A percentile compares a stretch with the other conserved stretches of the same genome.
Conservation (phyloP, 2,329 filamentous ascomycete genomes). For the Pseudogymnoascus pannorum region DNA sequence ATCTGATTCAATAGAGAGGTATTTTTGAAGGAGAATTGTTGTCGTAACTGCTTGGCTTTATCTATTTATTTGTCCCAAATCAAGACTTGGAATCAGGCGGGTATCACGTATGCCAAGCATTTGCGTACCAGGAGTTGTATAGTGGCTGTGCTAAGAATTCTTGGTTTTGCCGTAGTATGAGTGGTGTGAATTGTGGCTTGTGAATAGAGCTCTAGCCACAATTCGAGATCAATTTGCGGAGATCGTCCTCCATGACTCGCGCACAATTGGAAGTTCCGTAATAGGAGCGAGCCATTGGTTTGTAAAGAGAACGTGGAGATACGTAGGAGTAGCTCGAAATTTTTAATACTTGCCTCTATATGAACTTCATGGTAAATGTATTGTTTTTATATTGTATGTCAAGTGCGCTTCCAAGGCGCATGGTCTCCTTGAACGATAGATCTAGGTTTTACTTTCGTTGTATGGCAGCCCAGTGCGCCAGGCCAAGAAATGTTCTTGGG, state of each 20-base stretch:
- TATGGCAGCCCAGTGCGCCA: not conserved
- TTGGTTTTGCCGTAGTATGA: not conserved
- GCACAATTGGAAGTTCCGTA: not conserved
- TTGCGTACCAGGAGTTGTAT: not conserved
- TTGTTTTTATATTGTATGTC: not conserved
- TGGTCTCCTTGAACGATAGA: not conserved
- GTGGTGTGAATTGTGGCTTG: not conserved
- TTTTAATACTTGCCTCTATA: not conserved
- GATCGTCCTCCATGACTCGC: not conserved
- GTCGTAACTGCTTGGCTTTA: not conserved
- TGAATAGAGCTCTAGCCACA: not conserved
- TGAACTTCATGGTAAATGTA: not conserved
- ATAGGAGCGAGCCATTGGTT: not conserved
- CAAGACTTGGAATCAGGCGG: not conserved
- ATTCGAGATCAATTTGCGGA: not conserved
- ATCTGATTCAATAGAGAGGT: not conserved
- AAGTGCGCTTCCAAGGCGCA: not conserved
- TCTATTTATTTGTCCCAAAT: not conserved
- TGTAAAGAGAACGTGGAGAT: not conserved
- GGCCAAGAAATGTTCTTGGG: not conserved
- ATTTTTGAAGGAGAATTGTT: not conserved
- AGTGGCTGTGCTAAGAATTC: not conserved
- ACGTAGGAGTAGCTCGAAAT: not conserved
- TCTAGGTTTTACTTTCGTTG: not conserved
- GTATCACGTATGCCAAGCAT: slow-evolving; percentile 3